Conservation (phyloP, 2,329 filamentous ascomycete species). For the Delphinella strobiligena region DNA sequence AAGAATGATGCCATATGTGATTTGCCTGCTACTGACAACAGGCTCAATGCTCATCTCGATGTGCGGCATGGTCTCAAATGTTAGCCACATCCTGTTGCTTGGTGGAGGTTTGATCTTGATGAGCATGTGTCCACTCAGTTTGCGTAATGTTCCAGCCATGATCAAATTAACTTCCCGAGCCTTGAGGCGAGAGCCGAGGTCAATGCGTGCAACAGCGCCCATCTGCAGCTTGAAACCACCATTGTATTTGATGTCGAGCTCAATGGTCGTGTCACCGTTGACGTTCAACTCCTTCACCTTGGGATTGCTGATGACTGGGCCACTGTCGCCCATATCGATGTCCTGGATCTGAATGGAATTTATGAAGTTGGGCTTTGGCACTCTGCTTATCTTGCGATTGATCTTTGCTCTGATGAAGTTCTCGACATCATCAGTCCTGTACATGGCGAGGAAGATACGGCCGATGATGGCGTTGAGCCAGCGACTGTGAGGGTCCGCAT, state of each 20-base stretch:
- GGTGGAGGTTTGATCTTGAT: conserved; percentile 88
- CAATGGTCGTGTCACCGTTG: conserved; percentile 78
- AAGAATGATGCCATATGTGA: conserved; percentile 85
- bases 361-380: conserved; percentile 84
- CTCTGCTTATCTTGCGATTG: conserved; percentile 88
- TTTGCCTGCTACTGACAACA: conserved; percentile 87
- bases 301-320: conserved; percentile 80
- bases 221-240: conserved; percentile 86
- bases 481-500: conserved; percentile 78
- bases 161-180: conserved; percentile 80
- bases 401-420: conserved; percentile 72
- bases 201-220: conserved; percentile 83
- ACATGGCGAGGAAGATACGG: conserved; percentile 74
- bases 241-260: conserved; percentile 77
- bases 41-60: conserved; percentile 92
- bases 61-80: conserved; percentile 86
- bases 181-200: conserved; percentile 80
- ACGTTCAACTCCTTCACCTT: conserved; percentile 80
- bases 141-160: conserved; percentile 73
- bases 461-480: conserved; percentile 92
- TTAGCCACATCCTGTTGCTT: conserved; percentile 91
- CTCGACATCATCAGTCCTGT: conserved; percentile 74
- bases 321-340: conserved; percentile 76
- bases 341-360: conserved; percentile 70
- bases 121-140: conserved; percentile 71